These are phyloP conservation scores for Sophora flavescens DNA, from an alignment of 306 rosid species.

Conservation along the genomic window DNA sequence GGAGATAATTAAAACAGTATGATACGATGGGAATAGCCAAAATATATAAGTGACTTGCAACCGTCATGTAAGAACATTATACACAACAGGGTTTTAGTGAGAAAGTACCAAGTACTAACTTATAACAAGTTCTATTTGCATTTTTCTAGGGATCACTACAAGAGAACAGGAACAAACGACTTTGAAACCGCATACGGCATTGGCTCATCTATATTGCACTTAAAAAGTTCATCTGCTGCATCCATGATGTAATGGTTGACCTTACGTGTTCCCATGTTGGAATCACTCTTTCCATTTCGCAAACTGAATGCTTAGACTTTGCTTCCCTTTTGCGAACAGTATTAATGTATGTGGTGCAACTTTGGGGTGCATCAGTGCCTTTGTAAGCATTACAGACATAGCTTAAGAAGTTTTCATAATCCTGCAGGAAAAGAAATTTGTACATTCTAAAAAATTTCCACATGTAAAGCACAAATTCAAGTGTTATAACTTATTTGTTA, in stretches of 20 bases:
- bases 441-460: slow-evolving; percentile 21
- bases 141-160: slow-evolving; percentile 3
- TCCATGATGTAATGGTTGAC: slow-evolving; percentile 61
- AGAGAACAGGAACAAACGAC: slow-evolving; percentile 35
- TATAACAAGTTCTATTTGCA: slow-evolving; percentile 38
- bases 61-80: background rate
- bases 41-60: background rate
- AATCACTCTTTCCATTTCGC: slow-evolving; percentile 37
- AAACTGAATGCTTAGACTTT: slow-evolving; percentile 46
- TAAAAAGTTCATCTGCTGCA: slow-evolving; percentile 46
- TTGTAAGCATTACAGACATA: slow-evolving; percentile 81
- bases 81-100: background rate
- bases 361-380: slow-evolving; percentile 52
- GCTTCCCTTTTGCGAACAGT: slow-evolving; percentile 36
- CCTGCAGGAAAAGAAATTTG: slow-evolving; percentile 57
- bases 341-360: slow-evolving; percentile 56
- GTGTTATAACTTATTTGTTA: background rate
- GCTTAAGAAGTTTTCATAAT: slow-evolving; percentile 72
- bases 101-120: no score
- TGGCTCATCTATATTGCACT: slow-evolving; percentile 44
- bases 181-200: background rate
- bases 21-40: background rate
- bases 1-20: background rate
- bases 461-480: background rate
- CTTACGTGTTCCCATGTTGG: slow-evolving; percentile 46